phyloP scores from a whole-genome alignment of 805 yeast species.

The Kodamaea kakaduensis region DNA sequence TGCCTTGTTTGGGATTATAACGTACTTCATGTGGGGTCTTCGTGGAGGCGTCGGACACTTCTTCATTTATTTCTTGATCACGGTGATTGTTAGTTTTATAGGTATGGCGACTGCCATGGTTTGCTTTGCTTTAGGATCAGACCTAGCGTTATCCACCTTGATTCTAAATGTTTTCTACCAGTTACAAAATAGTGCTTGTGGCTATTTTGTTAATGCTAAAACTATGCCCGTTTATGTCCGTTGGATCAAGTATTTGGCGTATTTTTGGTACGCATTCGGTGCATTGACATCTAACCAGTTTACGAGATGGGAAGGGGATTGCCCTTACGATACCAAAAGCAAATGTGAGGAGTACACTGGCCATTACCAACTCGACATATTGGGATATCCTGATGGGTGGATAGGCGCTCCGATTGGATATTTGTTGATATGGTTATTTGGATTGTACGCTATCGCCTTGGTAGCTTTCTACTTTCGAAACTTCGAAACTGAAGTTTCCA shows the following conservation, averaged over 20 bases:
- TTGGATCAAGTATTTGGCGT: conserved; percentile 77
- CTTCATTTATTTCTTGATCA: conserved; percentile 58
- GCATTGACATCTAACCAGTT: conserved; percentile 62
- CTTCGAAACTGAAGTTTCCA: conserved; percentile 22
- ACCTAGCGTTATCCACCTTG: conserved; percentile 19
- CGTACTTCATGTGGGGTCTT: conserved; percentile 28
- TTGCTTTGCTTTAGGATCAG: conserved; percentile 34
- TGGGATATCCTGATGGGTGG: conserved; percentile 25
- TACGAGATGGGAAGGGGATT: conserved; percentile 56
- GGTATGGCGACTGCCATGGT: conserved; percentile 53
- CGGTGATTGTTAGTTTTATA: conserved; percentile 52
- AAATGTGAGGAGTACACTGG: conserved; percentile 21
- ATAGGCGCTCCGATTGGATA: conserved; percentile 21
- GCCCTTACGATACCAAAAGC: conserved; percentile 35
- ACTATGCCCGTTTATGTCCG: conserved; percentile 81
- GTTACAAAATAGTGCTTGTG: conserved; percentile 73
- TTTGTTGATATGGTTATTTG: conserved; percentile 19
- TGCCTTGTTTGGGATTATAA: conserved; percentile 18
- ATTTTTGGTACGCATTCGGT: conserved; percentile 77
- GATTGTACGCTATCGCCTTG: conserved; percentile 16
- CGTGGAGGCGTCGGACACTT: conserved; percentile 34
- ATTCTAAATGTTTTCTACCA: conserved; percentile 64
- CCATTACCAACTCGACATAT: conserved; percentile 16
- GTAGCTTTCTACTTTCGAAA: conserved; percentile 15
- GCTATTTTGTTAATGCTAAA: conserved; percentile 70